These are phyloP conservation scores for Pichia nakasei DNA, from an alignment of 805 yeast species.

Conservation along the genomic window DNA sequence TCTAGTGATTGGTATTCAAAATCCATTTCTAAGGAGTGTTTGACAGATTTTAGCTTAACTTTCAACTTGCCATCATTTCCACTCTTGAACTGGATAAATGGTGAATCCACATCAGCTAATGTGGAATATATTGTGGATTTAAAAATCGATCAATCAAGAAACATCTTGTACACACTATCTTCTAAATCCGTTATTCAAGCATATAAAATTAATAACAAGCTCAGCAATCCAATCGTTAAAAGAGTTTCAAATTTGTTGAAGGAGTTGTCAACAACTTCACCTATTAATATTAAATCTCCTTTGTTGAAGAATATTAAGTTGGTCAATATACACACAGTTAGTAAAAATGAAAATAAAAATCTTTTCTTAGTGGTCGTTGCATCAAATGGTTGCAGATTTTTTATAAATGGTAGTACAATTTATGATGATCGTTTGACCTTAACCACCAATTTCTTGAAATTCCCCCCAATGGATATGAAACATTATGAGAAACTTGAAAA, in stretches of 20 bases:
- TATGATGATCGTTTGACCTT: conserved; percentile 27
- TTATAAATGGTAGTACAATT: conserved; percentile 40
- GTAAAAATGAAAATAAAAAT: conserved; percentile 56
- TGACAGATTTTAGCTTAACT: conserved; percentile 58
- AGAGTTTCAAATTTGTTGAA: conserved; percentile 39
- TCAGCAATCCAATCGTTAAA: conserved; percentile 28
- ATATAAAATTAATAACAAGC: conserved; percentile 42
- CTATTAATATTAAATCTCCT: conserved; percentile 30
- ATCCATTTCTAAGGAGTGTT: conserved; percentile 74
- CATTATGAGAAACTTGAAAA: conserved; percentile 24
- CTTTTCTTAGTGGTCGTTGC: conserved; percentile 73
- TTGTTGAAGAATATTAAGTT: conserved; percentile 48
- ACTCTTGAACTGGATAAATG: conserved; percentile 20
- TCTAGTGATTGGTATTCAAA: conserved; percentile 82
- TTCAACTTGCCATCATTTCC: conserved; percentile 39
- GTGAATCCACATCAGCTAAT: conserved; percentile 11
- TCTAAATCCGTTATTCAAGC: conserved; percentile 75
- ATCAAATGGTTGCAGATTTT: conserved; percentile 73
- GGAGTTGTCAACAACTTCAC: conserved; percentile 35
- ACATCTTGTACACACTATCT: conserved; percentile 71
- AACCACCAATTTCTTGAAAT: conserved; percentile 33
- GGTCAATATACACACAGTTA: conserved; percentile 52
- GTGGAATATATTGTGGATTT: conserved; percentile 54
- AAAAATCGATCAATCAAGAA: conserved; percentile 68
- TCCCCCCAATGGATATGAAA: conserved; percentile 34